These are phyloP conservation scores for Alternaria metachromatica DNA, from an alignment of 2,329 filamentous ascomycete species.

Conservation along the genomic window DNA sequence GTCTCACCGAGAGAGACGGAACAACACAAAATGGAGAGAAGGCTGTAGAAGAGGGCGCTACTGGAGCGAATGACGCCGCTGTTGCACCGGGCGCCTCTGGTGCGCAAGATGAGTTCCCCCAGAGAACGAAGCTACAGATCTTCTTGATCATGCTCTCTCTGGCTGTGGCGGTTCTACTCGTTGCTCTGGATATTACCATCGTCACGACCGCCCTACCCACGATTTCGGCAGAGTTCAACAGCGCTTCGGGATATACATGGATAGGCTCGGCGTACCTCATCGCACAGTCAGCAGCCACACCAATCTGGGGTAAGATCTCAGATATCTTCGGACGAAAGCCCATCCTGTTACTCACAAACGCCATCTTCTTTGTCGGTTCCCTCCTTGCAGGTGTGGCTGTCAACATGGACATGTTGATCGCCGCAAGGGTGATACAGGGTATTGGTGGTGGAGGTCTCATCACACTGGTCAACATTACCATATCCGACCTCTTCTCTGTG, in stretches of 20 bases:
- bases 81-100: slow-evolving; percentile 18
- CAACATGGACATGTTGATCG: slow-evolving; percentile 68
- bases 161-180: slow-evolving; percentile 63
- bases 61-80: slow-evolving; percentile 8
- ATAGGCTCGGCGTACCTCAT: slow-evolving; percentile 61
- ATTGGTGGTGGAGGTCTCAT: slow-evolving; percentile 69
- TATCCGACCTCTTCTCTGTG: slow-evolving; percentile 69
- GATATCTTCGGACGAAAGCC: slow-evolving; percentile 73
- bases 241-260: slow-evolving; percentile 60
- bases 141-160: slow-evolving; percentile 59
- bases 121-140: slow-evolving; percentile 52
- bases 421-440: slow-evolving; percentile 67
- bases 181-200: slow-evolving; percentile 68
- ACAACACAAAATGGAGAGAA: background rate
- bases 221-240: slow-evolving; percentile 62
- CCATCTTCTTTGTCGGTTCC: slow-evolving; percentile 68
- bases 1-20: slow-evolving; percentile 15
- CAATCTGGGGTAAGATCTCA: slow-evolving; percentile 68
- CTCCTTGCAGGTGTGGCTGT: slow-evolving; percentile 65
- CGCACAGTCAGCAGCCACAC: slow-evolving; percentile 58
- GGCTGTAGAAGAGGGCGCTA: slow-evolving; percentile 6
- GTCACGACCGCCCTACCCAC: slow-evolving; percentile 68
- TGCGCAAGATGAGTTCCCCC: slow-evolving; percentile 31
- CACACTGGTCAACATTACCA: slow-evolving; percentile 68
- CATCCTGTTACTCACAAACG: slow-evolving; percentile 65